Conservation (phyloP, 306 rosid species). For the Gastrolobium bilobum region DNA sequence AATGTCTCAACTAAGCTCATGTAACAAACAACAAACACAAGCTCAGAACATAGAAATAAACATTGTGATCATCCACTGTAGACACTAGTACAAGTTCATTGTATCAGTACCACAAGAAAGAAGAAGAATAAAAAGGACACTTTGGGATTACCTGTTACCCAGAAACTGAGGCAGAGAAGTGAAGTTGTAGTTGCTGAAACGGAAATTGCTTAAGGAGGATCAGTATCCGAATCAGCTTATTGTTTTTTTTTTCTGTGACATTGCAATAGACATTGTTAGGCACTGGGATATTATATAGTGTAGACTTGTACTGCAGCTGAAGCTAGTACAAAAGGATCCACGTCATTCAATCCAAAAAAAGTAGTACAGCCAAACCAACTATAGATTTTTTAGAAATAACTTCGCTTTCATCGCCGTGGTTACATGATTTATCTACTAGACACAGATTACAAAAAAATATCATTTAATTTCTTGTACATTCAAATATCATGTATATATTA, state of each 20-base stretch:
- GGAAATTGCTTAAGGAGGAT: background rate
- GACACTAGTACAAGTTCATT: background rate
- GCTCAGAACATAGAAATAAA: background rate
- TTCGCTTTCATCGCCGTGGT: background rate
- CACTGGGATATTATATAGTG: background rate
- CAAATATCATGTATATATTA: too few species aligned
- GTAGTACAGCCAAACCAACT: conserved; percentile 20
- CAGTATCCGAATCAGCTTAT: background rate
- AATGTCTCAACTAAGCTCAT: background rate
- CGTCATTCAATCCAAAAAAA: conserved; percentile 10
- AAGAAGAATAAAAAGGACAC: background rate
- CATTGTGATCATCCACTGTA: conserved; percentile 22
- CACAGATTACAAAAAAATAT: too few species aligned
- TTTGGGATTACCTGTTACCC: conserved; percentile 5
- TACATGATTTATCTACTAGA: too few species aligned
- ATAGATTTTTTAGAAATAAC: too few species aligned
- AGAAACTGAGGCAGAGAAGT: conserved; percentile 5
- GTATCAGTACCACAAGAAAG: background rate
- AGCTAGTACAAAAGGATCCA: conserved; percentile 26
- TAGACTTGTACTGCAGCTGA: conserved; percentile 35
- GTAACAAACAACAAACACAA: conserved; percentile 16
- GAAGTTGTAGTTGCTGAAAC: background rate
- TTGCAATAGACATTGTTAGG: background rate
- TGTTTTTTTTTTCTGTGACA: background rate
- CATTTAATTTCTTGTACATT: too few species aligned